Conservation (phyloP, 768 basidiomycete genomes). For the Suillus weaverae region DNA sequence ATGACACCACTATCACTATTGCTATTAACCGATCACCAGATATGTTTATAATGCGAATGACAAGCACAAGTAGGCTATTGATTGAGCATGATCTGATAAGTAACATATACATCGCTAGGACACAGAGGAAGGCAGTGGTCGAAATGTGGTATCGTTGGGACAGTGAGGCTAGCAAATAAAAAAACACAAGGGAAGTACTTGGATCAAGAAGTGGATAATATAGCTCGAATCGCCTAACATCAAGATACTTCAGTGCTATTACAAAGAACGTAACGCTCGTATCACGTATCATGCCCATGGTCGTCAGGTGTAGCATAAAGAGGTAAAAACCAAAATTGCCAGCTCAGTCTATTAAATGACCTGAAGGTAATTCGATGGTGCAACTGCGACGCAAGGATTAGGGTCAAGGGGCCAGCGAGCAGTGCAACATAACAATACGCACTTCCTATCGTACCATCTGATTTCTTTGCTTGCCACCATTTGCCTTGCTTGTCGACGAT, state of each 20-base stretch:
- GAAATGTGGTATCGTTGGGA: conserved; percentile 31
- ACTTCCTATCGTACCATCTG: conserved; percentile 79
- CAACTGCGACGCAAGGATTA: conserved; percentile 46
- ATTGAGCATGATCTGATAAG: conserved; percentile 1
- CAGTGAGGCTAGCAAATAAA: conserved; percentile 22
- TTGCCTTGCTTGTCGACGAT: conserved; percentile 91
- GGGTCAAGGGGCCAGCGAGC: conserved; percentile 13
- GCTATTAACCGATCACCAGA: background rate
- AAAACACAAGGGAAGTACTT: conserved; percentile 15
- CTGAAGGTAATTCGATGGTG: conserved; percentile 85
- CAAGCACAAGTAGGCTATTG: background rate
- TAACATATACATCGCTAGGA: conserved; percentile 3
- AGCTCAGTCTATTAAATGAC: conserved; percentile 52
- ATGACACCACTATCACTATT: background rate
- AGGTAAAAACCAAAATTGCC: conserved; percentile 8
- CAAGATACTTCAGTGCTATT: conserved; percentile 26
- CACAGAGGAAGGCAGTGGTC: conserved; percentile 14
- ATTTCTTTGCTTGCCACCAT: conserved; percentile 89
- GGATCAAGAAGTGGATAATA: conserved; percentile 27
- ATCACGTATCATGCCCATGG: conserved; percentile 26
- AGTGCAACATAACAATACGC: conserved; percentile 33
- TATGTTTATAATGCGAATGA: background rate
- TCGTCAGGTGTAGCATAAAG: conserved; percentile 21
- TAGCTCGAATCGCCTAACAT: conserved; percentile 27
- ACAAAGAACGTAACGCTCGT: conserved; percentile 34